Evolutionary conservation across 331 rosid genomes (phyloP).

Genomic region (Malus hybrid): DNA sequence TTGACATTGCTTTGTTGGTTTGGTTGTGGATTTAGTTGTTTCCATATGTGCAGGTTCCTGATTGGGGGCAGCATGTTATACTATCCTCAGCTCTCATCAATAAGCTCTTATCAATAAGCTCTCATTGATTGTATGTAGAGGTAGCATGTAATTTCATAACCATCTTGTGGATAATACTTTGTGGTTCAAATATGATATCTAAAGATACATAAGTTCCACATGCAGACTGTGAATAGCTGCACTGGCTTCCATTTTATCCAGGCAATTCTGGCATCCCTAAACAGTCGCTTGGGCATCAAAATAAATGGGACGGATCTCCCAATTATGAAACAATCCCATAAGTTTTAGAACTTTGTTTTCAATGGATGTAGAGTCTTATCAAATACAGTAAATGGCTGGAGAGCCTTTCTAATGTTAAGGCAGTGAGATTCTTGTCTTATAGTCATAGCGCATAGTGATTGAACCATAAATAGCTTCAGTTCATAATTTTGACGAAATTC

Average conservation of each 20-base stretch:
- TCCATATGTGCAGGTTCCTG: constrained; percentile 58
- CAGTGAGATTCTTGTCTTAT: constrained; percentile 75
- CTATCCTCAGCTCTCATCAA: constrained; percentile 94
- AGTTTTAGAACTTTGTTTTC: constrained; percentile 71
- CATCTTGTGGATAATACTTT: constrained; percentile 12
- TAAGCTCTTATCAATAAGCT: too few relatives aligned
- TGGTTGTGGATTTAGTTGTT: constrained; percentile 22
- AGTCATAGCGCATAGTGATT: constrained; percentile 29
- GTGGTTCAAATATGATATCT: constrained; percentile 18
- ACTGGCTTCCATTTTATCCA: constrained; percentile 95
- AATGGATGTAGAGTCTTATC: constrained; percentile 90
- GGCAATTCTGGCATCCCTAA: constrained; percentile 44
- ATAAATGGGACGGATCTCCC: constrained; percentile 67
- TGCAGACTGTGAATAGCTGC: constrained; percentile 95
- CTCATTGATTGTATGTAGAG: constrained; percentile 88
- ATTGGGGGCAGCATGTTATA: constrained; percentile 86
- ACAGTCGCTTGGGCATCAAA: constrained; percentile 51
- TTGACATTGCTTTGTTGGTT: constrained; percentile 14
- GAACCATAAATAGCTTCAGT: constrained; percentile 17
- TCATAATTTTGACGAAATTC: background rate
- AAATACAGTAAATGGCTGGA: constrained; percentile 84
- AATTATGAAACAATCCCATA: constrained; percentile 66
- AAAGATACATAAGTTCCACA: constrained; percentile 25
- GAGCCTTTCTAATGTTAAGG: constrained; percentile 83
- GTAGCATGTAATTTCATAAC: constrained; percentile 36